These are phyloP conservation scores for Acorus gramineus DNA, from an alignment of 106 monocot genomes.

Conservation along the genomic window DNA sequence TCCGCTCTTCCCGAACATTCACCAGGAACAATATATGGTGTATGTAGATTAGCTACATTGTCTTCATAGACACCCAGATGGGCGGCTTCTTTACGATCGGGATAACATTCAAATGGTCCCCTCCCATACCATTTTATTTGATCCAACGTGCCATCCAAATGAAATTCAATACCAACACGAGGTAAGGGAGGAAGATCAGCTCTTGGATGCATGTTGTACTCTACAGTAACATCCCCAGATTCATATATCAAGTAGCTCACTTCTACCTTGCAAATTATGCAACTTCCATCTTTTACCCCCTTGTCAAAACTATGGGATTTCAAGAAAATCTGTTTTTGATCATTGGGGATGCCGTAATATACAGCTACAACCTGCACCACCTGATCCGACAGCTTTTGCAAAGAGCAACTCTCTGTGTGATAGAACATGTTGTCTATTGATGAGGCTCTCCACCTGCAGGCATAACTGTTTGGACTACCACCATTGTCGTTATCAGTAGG, in stretches of 20 bases:
- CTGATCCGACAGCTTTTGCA: constrained; percentile 41
- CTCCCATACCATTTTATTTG: constrained; percentile 73
- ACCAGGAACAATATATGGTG: constrained; percentile 77
- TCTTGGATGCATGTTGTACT: constrained; percentile 47
- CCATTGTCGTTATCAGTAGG: constrained; percentile 96
- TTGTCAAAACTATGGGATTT: background rate
- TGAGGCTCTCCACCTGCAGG: constrained; percentile 47
- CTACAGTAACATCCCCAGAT: constrained; percentile 69
- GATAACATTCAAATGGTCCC: constrained; percentile 97
- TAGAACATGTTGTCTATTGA: constrained; percentile 47
- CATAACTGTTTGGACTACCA: constrained; percentile 52
- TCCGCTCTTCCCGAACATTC: constrained; percentile 81
- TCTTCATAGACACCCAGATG: constrained; percentile 69
- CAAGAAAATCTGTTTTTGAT: constrained; percentile 1
- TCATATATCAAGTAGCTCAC: constrained; percentile 47
- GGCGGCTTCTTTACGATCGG: constrained; percentile 86
- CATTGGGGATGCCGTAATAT: constrained; percentile 24
- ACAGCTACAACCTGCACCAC: constrained; percentile 32
- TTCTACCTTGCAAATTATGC: constrained; percentile 26
- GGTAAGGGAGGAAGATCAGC: constrained; percentile 80
- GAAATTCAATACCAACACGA: constrained; percentile 70
- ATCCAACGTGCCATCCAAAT: constrained; percentile 47
- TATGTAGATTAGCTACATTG: constrained; percentile 64
- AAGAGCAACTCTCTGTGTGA: constrained; percentile 25
- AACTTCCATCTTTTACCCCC: background rate